Base-by-base conservation (phyloP, 306 rosid species). In the Vigna nakashimae region DNA sequence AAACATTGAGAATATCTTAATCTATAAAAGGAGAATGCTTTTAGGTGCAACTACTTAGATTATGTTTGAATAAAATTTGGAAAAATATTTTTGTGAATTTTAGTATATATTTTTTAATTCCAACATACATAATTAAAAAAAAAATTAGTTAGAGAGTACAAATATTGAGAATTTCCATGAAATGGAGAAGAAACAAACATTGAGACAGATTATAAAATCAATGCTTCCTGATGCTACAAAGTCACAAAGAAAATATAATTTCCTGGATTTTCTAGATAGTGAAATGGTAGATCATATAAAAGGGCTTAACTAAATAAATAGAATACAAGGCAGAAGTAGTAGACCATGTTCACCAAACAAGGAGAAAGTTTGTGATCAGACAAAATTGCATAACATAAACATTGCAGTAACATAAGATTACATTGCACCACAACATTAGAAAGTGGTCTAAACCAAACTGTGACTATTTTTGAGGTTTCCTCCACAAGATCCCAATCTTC, bases 401-500 rank as follows among this genome's bases (percentile, higher is more conserved):
- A 16, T 20, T 13, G 2, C 2, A 78, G 69, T 26, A 50, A 60
- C 57, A 65, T 16, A 38, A 78, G 28, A 65, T 18, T 66, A 9
- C 26, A 32, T 7, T 36, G 69, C 12, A 30, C 36, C 22, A 38
- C 36, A 22, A 75, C 34, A 48, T 56, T 71, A 57, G 73, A 80
- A 84, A 46, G 40, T 57, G 17, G 38, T 8, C 49, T 48, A 50
- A 53, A 78, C 60, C 22, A 65, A 2, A 36, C 49, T 57, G 4
- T 48, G 43, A 50, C 82, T 88, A 93, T 75, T 91, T 92, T 16
- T 91, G 90, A 51, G 97, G 97, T 85, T 92, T 95, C 90, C 93
- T 92, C 97, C 99, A 92, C 32, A 95, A 88, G 82, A 87, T 90
- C 12, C 97, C 98, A 43, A 95, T 85, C 90, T 95, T 95, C 91